Evolutionary conservation across 108 stramenopile genomes (phyloP).

Genomic region (Pseudonitzschia pungens): DNA sequence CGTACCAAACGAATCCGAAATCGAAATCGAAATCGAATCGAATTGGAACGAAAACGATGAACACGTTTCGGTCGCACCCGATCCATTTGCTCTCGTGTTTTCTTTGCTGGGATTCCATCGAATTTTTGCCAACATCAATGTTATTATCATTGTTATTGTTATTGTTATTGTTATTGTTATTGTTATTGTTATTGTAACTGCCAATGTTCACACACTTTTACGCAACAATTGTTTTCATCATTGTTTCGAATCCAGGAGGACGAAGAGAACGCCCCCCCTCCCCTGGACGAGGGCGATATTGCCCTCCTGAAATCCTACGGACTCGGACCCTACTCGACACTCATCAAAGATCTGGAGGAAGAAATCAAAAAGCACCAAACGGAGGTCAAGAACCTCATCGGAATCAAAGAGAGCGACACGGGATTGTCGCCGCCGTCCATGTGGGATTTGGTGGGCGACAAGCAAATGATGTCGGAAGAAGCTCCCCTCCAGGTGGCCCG

Average conservation of each 20-base stretch:
- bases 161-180: not conserved
- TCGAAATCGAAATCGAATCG: too few species aligned
- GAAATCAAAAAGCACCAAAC: conserved; percentile 95
- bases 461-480: conserved; percentile 99
- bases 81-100: too few species aligned
- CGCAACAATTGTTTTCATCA: not conserved
- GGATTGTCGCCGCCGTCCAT: conserved; percentile 96
- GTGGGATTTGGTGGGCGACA: conserved; percentile 99
- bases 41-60: too few species aligned
- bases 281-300: conserved; percentile 98
- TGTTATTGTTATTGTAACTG: not conserved
- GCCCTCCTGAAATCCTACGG: conserved; percentile 97
- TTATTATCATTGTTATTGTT: not conserved
- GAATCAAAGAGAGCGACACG: conserved; percentile 98
- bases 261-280: conserved; percentile 84
- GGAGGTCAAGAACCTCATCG: conserved; percentile 97
- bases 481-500: conserved; percentile 96
- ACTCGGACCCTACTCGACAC: conserved; percentile 91
- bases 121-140: too few species aligned
- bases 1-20: too few species aligned
- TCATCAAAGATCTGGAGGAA: conserved; percentile 94
- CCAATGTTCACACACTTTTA: too few species aligned
- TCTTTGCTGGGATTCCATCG: too few species aligned
- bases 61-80: too few species aligned
- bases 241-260: conserved; percentile 57